Evolutionary conservation across 148 eudicot genomes (phyloP), one percentile per base, ranked within the genome.

Genomic region (Vaccinium myrtillus): DNA sequence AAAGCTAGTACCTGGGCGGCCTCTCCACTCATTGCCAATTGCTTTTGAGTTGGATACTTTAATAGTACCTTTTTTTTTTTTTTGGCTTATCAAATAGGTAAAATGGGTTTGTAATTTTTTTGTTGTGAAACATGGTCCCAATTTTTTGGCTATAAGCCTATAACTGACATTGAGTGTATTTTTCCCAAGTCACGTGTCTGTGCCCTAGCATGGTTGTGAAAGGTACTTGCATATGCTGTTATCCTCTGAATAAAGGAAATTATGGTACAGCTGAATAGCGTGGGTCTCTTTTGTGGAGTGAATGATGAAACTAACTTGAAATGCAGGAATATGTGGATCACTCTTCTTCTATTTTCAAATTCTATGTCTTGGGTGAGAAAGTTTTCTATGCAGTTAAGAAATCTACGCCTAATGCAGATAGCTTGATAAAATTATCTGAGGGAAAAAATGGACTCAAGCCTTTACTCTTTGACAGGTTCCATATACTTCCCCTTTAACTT

Each of bases 281-380:
- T 84, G 78, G 14, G 53, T 59, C 73, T 83, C 43, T 48, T 19
- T 10, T 65, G 77, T 82, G 18, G n/a, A 85, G 30, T 83, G 78
- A 67, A 70, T 21, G 75, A 50, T 84, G 36, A 27, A 78, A 83
- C 19, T 58, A 75, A 87, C 53, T 85, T 76, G 46, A 81, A 80
- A 46, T 90, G 89, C 93, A 94, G 99, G 99, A 94, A 91, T 96
- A 94, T 74, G 94, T 96, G 81, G 94, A 96, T 87, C 99, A 96
- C 86, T 93, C 98, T 61, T 93, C 95, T 69, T 78, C 90, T 51
- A 79, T 96, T n/a, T 94, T 90, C 89, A 96, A 96, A 87, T 89
- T 94, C 83, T 96, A 94, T 84, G 94, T 94, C 67, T 82, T 96
- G 91, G 98, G 98, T 77, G 90, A 87, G 86, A 88, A 88, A 87